Percentiles rank a stretch among this genome's conserved stretches.
phyloP scores from a whole-genome alignment of 2,329 filamentous ascomycete genomes.

The Beauveria varroae region DNA sequence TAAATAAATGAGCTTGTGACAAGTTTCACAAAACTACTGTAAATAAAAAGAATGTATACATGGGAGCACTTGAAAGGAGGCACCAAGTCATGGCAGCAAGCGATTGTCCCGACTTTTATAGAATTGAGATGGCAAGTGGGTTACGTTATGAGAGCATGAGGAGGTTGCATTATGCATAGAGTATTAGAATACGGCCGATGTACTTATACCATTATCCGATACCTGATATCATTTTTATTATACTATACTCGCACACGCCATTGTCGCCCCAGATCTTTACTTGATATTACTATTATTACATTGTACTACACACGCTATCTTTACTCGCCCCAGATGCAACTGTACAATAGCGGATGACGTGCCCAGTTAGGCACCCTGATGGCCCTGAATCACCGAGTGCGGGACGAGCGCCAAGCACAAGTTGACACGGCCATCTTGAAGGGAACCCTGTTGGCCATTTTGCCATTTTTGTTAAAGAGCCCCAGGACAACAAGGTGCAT shows the following conservation, averaged over 20 bases:
- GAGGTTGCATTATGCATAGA: background rate
- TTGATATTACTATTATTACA: no score
- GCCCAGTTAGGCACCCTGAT: conserved; percentile 2
- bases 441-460: conserved; percentile 8
- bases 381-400: background rate
- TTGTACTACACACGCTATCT: background rate
- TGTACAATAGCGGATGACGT: background rate
- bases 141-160: background rate
- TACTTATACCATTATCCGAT: background rate
- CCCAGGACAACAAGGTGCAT: background rate
- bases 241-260: no score
- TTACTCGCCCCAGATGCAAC: background rate
- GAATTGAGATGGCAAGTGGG: background rate
- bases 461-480: background rate
- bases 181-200: background rate
- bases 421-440: background rate
- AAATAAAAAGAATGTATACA: conserved; percentile 1
- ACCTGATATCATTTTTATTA: no score
- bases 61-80: background rate
- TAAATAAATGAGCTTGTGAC: background rate
- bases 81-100: background rate
- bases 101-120: background rate
- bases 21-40: background rate
- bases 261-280: background rate
- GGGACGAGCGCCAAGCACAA: background rate